Percentiles rank a stretch among this genome's conserved stretches.
Evolutionary conservation across 2,329 filamentous ascomycete species (phyloP).

Genomic region (Penicillium sp.): DNA sequence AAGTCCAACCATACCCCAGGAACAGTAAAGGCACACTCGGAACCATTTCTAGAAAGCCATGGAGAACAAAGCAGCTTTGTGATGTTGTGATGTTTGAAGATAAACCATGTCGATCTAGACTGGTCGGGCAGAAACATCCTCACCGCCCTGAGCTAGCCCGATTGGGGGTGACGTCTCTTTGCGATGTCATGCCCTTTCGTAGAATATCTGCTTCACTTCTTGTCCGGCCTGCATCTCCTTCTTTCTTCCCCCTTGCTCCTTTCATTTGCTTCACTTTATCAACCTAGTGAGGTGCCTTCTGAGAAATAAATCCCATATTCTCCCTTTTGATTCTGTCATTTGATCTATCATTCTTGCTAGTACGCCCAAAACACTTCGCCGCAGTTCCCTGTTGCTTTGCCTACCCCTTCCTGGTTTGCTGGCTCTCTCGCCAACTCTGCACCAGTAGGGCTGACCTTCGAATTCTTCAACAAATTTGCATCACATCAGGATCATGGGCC

Average conservation of each 20-base stretch:
- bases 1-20: background rate
- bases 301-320: slow-evolving; percentile 1
- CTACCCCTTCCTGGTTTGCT: slow-evolving; percentile 10
- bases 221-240: slow-evolving; percentile 21
- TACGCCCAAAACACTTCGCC: slow-evolving; percentile 21
- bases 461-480: background rate
- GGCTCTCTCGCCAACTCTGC: slow-evolving; percentile 9
- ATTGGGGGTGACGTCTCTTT: slow-evolving; percentile 26
- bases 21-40: background rate
- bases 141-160: slow-evolving; percentile 27
- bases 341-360: slow-evolving; percentile 24
- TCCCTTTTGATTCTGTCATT: slow-evolving; percentile 9
- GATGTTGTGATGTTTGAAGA: background rate
- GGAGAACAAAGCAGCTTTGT: slow-evolving; percentile 8
- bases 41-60: background rate
- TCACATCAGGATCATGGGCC: slow-evolving; percentile 39
- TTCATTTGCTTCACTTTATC: slow-evolving; percentile 13
- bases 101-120: slow-evolving; percentile 14
- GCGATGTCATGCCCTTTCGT: slow-evolving; percentile 26
- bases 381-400: slow-evolving; percentile 18
- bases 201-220: slow-evolving; percentile 22
- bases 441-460: background rate
- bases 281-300: slow-evolving; percentile 3
- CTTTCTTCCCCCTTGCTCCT: slow-evolving; percentile 18
- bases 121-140: slow-evolving; percentile 20